Conservation (phyloP, 2,329 filamentous ascomycete genomes). For the Orbilia brochopaga region DNA sequence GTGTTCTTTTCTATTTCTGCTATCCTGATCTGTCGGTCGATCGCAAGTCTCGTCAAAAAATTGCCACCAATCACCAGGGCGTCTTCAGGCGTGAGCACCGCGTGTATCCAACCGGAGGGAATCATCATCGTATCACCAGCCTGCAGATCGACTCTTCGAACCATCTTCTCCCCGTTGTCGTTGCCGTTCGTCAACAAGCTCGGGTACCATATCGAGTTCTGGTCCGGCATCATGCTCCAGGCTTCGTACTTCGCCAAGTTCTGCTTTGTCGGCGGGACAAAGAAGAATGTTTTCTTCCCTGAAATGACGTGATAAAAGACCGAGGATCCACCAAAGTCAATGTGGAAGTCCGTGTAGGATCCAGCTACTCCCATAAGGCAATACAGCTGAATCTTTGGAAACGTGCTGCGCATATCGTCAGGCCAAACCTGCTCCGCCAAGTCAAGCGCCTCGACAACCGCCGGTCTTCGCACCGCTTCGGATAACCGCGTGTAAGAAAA, state of each 20-base stretch:
- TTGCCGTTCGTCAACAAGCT: constrained; percentile 36
- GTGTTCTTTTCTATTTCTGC: constrained; percentile 72
- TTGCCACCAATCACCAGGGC: constrained; percentile 75
- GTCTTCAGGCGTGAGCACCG: constrained; percentile 73
- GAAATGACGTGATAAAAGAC: constrained; percentile 74
- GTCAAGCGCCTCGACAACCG: constrained; percentile 68
- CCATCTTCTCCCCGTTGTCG: constrained; percentile 33
- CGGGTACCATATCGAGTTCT: constrained; percentile 66
- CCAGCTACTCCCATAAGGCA: constrained; percentile 72
- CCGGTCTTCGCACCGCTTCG: constrained; percentile 67
- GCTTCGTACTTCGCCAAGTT: constrained; percentile 74
- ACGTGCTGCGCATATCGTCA: constrained; percentile 64
- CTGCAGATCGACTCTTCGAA: constrained; percentile 61
- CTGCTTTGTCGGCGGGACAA: constrained; percentile 72
- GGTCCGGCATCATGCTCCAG: constrained; percentile 71
- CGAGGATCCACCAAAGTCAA: constrained; percentile 73
- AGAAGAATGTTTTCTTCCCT: constrained; percentile 73
- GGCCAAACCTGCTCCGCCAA: constrained; percentile 66
- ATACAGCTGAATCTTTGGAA: constrained; percentile 67
- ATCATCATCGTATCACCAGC: constrained; percentile 74
- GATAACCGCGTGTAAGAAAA: constrained; percentile 70
- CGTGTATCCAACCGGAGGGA: constrained; percentile 74
- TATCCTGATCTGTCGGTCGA: constrained; percentile 70
- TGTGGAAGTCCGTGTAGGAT: constrained; percentile 75
- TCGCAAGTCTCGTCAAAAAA: constrained; percentile 70